phyloP scores from a whole-genome alignment of 129 eudicot genomes.

The Artemisia annua region DNA sequence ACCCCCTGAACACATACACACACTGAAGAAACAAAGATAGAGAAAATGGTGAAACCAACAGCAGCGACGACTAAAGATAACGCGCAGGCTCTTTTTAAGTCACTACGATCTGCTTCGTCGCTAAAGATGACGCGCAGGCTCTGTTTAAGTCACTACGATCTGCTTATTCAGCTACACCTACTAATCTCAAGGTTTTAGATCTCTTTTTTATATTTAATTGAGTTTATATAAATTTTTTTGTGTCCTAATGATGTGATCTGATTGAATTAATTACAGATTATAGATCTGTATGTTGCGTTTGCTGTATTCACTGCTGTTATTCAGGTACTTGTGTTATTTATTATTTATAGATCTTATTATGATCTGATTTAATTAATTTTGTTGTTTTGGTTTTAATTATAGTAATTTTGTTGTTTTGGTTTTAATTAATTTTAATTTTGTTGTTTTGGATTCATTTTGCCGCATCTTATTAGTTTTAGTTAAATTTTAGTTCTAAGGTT shows the following conservation, averaged over 20 bases:
- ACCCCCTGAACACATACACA: too few relatives aligned
- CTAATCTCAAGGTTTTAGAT: constrained; percentile 66
- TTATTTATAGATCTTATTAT: neutral
- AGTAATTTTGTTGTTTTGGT: too few relatives aligned
- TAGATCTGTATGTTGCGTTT: constrained; percentile 81
- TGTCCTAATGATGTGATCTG: neutral
- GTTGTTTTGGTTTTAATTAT: too few relatives aligned
- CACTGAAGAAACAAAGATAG: too few relatives aligned
- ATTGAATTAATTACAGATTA: constrained; percentile 46
- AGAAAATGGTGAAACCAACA: constrained; percentile 8
- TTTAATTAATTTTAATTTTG: too few relatives aligned
- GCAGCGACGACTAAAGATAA: constrained; percentile 53
- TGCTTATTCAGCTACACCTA: constrained; percentile 81
- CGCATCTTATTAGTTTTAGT: too few relatives aligned
- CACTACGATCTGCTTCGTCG: constrained; percentile 92
- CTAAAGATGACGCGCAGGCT: constrained; percentile 79
- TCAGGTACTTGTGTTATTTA: constrained; percentile 51
- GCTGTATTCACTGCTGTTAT: constrained; percentile 82
- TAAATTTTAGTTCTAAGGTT: too few relatives aligned
- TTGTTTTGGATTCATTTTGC: too few relatives aligned
- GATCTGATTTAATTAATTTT: too few relatives aligned
- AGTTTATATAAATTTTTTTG: neutral
- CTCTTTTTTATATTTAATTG: neutral
- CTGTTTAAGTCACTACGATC: constrained; percentile 83
- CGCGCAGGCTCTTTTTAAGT: constrained; percentile 76